These are phyloP conservation scores for Suillus fuscotomentosus DNA, from an alignment of 768 basidiomycete genomes.

Conservation along the genomic window DNA sequence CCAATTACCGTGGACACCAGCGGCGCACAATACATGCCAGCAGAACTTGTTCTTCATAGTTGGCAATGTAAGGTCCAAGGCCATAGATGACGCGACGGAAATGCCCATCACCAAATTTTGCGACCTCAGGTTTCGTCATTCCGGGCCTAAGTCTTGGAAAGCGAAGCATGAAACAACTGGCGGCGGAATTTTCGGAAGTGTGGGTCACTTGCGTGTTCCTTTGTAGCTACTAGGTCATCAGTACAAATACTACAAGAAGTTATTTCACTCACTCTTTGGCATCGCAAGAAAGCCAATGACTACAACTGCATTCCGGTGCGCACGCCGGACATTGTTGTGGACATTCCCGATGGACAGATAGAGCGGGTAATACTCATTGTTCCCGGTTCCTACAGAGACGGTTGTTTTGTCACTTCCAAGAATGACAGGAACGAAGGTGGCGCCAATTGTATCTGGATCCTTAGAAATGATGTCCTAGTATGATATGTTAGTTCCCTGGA, in stretches of 20 bases:
- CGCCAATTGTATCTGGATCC: slow-evolving; percentile 25
- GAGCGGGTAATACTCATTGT: slow-evolving; percentile 36
- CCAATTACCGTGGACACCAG: too few relatives aligned
- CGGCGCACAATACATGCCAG: too few relatives aligned
- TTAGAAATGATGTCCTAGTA: slow-evolving; percentile 23
- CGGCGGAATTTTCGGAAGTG: too few relatives aligned
- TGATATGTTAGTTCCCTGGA: background rate
- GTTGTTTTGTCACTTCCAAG: slow-evolving; percentile 41
- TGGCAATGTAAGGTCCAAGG: too few relatives aligned
- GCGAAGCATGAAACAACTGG: too few relatives aligned
- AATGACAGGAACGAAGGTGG: slow-evolving; percentile 32
- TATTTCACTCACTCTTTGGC: slow-evolving; percentile 6
- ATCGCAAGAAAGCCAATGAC: slow-evolving; percentile 6
- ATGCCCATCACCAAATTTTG: too few relatives aligned
- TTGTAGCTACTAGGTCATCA: background rate
- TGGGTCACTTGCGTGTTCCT: background rate
- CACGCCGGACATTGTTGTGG: background rate
- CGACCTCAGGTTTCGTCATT: too few relatives aligned
- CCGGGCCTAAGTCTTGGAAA: too few relatives aligned
- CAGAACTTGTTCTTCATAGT: too few relatives aligned
- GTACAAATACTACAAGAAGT: background rate
- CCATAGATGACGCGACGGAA: too few relatives aligned
- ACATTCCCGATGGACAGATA: slow-evolving; percentile 10
- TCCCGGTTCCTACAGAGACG: slow-evolving; percentile 36
- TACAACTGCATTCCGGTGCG: background rate